These are phyloP conservation scores for Candida lessepsii DNA, from an alignment of 805 yeast species.

Conservation along the genomic window DNA sequence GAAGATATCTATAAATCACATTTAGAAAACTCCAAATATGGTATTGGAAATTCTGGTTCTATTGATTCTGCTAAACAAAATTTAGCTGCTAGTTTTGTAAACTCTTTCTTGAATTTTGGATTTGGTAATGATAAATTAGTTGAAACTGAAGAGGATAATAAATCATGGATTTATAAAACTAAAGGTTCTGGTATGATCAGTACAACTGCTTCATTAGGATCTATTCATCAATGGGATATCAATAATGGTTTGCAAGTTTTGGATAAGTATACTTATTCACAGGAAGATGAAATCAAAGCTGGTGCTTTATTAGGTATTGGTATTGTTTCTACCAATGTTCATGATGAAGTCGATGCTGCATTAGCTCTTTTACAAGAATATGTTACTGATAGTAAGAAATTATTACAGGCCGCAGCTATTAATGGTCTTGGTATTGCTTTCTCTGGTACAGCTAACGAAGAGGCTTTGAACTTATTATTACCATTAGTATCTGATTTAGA, in stretches of 20 bases:
- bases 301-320: conserved; percentile 98
- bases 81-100: conserved; percentile 91
- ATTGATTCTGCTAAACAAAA: conserved; percentile 92
- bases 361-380: conserved; percentile 82
- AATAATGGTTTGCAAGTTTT: conserved; percentile 85
- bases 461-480: conserved; percentile 68
- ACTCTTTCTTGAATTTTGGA: conserved; percentile 87
- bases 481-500: conserved; percentile 82
- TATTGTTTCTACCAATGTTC: conserved; percentile 85
- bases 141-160: conserved; percentile 67
- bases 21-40: conserved; percentile 67
- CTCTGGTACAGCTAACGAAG: conserved; percentile 90
- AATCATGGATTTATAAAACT: conserved; percentile 87
- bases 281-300: conserved; percentile 85
- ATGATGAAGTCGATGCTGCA: conserved; percentile 94
- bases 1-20: conserved; percentile 93
- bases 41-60: conserved; percentile 54
- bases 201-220: conserved; percentile 88
- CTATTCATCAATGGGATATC: conserved; percentile 87
- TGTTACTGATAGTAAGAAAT: conserved; percentile 59
- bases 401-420: conserved; percentile 76
- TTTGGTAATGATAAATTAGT: conserved; percentile 82
- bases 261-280: conserved; percentile 84
- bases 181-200: conserved; percentile 89
- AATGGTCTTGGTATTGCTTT: conserved; percentile 92